Conservation (phyloP, 2,329 filamentous ascomycete genomes). For the Fusarium protoensiforme region DNA sequence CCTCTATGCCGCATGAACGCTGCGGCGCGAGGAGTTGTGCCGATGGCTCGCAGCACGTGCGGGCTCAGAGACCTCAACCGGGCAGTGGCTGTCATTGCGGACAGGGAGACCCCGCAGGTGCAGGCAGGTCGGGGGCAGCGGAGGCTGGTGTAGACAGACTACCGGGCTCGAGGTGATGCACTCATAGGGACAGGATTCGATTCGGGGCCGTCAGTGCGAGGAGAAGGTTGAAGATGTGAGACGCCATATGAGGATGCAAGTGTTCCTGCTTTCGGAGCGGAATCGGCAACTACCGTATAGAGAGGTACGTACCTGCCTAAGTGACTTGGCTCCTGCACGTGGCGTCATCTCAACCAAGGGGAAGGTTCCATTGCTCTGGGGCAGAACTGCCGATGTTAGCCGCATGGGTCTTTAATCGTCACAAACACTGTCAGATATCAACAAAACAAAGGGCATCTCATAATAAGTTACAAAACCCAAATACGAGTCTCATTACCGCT, state of each 20-base stretch:
- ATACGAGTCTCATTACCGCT: background rate
- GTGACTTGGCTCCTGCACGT: constrained; percentile 35
- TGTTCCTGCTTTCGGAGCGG: constrained; percentile 24
- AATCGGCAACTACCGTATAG: constrained; percentile 35
- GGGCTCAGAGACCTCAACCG: constrained; percentile 77
- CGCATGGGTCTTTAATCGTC: constrained; percentile 3
- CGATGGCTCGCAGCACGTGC: constrained; percentile 67
- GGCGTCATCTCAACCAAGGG: constrained; percentile 37
- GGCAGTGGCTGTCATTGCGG: constrained; percentile 70
- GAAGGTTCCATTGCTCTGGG: constrained; percentile 4
- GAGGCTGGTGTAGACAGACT: constrained; percentile 16
- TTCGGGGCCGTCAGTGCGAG: background rate
- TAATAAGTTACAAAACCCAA: background rate
- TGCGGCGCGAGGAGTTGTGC: constrained; percentile 51
- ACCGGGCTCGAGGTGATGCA: constrained; percentile 21
- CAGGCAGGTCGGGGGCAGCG: background rate
- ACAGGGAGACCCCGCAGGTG: constrained; percentile 8
- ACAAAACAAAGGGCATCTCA: background rate
- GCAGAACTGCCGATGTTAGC: constrained; percentile 34
- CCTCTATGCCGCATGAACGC: constrained; percentile 53
- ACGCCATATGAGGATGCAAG: background rate
- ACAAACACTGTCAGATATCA: background rate
- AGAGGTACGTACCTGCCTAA: constrained; percentile 27
- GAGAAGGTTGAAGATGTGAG: background rate
- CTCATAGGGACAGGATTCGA: constrained; percentile 24